phyloP scores from a whole-genome alignment of 495 filamentous ascomycete species.

The Daldinia concentrica region DNA sequence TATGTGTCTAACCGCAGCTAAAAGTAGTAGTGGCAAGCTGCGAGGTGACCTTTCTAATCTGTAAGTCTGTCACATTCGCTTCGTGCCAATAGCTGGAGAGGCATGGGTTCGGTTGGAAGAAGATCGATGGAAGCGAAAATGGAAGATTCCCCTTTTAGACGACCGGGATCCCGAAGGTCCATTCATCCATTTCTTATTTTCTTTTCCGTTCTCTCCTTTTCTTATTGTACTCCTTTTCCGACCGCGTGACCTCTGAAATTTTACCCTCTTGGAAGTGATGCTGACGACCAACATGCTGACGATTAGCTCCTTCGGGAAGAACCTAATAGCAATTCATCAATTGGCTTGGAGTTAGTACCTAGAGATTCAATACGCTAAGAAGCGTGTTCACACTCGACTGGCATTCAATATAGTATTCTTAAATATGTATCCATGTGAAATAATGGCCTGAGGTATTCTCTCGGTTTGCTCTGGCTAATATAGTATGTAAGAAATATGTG shows the following conservation, averaged over 20 bases:
- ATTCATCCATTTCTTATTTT: conserved; percentile 13
- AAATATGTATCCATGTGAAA: too few species aligned
- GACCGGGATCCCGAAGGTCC: conserved; percentile 9
- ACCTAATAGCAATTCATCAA: conserved; percentile 18
- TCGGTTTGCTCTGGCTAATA: conserved; percentile 1
- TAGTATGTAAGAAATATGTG: conserved; percentile 5
- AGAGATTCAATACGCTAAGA: conserved; percentile 22
- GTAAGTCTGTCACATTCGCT: conserved; percentile 24
- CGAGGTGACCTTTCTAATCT: conserved; percentile 33
- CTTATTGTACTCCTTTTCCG: conserved; percentile 23
- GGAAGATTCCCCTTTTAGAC: conserved; percentile 35
- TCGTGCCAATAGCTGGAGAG: conserved; percentile 10
- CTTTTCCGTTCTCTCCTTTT: conserved; percentile 10
- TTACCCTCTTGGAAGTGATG: conserved; percentile 32
- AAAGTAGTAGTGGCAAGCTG: conserved; percentile 14
- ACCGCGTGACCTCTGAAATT: conserved; percentile 36
- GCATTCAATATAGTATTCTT: conserved; percentile 14
- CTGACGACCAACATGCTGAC: conserved; percentile 21
- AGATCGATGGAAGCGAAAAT: conserved; percentile 40
- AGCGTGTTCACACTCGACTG: conserved; percentile 25
- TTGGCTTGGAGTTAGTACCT: conserved; percentile 13
- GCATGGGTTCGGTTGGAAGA: conserved; percentile 39
- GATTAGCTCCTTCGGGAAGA: conserved; percentile 21
- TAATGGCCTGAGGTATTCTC: too few species aligned
- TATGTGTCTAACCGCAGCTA: conserved; percentile 17